Evolutionary conservation across 2,329 filamentous ascomycete species (phyloP).

Genomic region (Lithohypha guttulata): DNA sequence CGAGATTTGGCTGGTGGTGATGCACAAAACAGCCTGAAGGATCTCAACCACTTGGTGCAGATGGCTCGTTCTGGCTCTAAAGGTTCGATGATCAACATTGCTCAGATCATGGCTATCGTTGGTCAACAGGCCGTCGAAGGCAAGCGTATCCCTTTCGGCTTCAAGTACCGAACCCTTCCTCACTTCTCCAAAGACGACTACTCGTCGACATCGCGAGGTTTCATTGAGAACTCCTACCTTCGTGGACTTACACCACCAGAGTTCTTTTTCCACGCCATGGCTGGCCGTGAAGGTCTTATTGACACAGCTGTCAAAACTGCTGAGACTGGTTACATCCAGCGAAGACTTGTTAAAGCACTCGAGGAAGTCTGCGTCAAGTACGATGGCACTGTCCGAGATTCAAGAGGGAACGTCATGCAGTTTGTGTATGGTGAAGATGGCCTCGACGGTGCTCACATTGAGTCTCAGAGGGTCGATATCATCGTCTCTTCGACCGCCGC

Average conservation of each 20-base stretch:
- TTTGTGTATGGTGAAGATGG: constrained; percentile 98
- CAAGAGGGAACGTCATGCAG: constrained; percentile 88
- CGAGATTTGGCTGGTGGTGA: constrained; percentile 93
- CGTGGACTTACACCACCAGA: constrained; percentile 89
- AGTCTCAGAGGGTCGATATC: constrained; percentile 81
- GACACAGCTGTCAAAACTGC: constrained; percentile 99
- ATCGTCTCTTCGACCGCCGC: constrained; percentile 67
- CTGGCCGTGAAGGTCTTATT: constrained; percentile 98
- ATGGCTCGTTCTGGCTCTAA: constrained; percentile 97
- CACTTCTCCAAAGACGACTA: constrained; percentile 99
- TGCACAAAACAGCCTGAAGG: constrained; percentile 85
- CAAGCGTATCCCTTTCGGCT: constrained; percentile 96
- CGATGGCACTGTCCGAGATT: constrained; percentile 94
- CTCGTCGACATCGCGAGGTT: constrained; percentile 89
- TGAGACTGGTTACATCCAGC: constrained; percentile 97
- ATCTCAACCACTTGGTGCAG: constrained; percentile 89
- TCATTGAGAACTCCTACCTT: constrained; percentile 97
- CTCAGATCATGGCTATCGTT: constrained; percentile 96
- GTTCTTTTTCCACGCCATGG: constrained; percentile 99
- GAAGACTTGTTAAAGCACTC: constrained; percentile 92
- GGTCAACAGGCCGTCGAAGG: constrained; percentile 97
- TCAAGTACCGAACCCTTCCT: constrained; percentile 93
- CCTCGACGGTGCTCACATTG: constrained; percentile 83
- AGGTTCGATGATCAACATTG: constrained; percentile 98
- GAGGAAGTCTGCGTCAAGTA: constrained; percentile 98